Conservation (phyloP, 805 yeast genomes). For the Candida michaelii region DNA sequence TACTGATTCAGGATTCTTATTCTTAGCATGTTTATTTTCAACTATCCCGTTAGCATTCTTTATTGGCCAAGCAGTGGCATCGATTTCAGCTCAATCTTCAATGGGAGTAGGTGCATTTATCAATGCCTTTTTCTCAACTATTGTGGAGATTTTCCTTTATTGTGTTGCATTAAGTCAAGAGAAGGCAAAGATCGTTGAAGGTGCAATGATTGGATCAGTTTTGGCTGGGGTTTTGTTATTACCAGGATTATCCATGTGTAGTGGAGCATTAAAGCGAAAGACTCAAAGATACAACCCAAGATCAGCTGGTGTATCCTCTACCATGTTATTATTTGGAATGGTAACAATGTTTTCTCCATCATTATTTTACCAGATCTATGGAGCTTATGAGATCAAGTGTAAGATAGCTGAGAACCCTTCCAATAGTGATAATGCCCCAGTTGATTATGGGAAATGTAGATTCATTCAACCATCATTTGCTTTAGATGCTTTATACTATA, state of each 20-base stretch:
- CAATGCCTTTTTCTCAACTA: constrained; percentile 94
- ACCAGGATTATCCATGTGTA: constrained; percentile 97
- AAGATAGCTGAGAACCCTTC: constrained; percentile 42
- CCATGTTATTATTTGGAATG: constrained; percentile 89
- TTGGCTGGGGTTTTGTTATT: constrained; percentile 86
- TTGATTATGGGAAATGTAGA: constrained; percentile 68
- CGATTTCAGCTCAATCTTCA: constrained; percentile 96
- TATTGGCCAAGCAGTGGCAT: constrained; percentile 99
- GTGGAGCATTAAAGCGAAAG: constrained; percentile 89
- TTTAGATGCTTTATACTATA: constrained; percentile 62
- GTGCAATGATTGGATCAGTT: constrained; percentile 91
- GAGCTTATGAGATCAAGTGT: constrained; percentile 78
- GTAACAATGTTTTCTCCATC: constrained; percentile 93
- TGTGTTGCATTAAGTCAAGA: constrained; percentile 86
- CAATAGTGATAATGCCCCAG: constrained; percentile 13
- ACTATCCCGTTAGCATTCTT: constrained; percentile 94
- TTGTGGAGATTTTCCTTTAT: constrained; percentile 89
- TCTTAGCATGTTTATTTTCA: constrained; percentile 74
- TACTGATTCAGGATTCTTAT: constrained; percentile 65
- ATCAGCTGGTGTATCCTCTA: constrained; percentile 95
- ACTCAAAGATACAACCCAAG: constrained; percentile 95
- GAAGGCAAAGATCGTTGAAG: constrained; percentile 90
- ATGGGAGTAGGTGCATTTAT: constrained; percentile 99
- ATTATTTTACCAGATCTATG: constrained; percentile 83
- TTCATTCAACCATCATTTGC: constrained; percentile 75